These are phyloP conservation scores for Ophiobolus disseminans DNA, from an alignment of 2,329 filamentous ascomycete genomes.

Conservation along the genomic window DNA sequence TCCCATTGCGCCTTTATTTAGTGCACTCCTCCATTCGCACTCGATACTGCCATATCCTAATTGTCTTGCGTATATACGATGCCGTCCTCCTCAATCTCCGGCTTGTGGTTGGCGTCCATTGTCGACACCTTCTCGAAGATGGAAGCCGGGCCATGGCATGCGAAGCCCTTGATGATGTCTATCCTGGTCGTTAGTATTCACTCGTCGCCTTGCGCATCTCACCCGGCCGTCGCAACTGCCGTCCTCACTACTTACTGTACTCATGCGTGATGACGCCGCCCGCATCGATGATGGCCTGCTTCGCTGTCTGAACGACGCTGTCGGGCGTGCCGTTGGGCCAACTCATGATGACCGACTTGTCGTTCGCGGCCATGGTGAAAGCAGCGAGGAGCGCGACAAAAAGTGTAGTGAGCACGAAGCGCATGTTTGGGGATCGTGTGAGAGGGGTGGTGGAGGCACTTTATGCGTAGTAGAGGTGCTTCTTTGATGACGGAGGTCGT, in stretches of 20 bases:
- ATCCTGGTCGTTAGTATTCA: not conserved
- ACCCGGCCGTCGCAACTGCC: not conserved
- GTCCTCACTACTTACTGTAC: conserved; percentile 58
- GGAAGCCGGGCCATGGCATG: conserved; percentile 73
- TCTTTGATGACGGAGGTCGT: not conserved
- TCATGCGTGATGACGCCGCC: conserved; percentile 79
- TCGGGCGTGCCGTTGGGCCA: conserved; percentile 75
- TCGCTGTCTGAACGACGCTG: conserved; percentile 72
- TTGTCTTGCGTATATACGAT: conserved; percentile 59
- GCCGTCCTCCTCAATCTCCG: conserved; percentile 78
- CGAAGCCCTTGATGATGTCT: conserved; percentile 71
- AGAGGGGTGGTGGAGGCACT: not conserved
- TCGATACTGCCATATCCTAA: conserved; percentile 7
- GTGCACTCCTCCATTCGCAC: too few species aligned
- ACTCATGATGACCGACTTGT: conserved; percentile 79
- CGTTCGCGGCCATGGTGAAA: conserved; percentile 65
- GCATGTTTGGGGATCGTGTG: conserved; percentile 63
- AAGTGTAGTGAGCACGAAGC: conserved; percentile 64
- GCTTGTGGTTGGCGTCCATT: conserved; percentile 66
- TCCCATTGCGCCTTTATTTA: not conserved
- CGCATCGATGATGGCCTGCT: conserved; percentile 70
- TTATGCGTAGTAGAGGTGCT: not conserved
- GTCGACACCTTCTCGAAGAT: conserved; percentile 72
- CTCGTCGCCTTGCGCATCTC: not conserved
- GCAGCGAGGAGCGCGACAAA: conserved; percentile 66